phyloP scores from a whole-genome alignment of 2,329 filamentous ascomycete genomes.

The Colletotrichum sansevieriae region DNA sequence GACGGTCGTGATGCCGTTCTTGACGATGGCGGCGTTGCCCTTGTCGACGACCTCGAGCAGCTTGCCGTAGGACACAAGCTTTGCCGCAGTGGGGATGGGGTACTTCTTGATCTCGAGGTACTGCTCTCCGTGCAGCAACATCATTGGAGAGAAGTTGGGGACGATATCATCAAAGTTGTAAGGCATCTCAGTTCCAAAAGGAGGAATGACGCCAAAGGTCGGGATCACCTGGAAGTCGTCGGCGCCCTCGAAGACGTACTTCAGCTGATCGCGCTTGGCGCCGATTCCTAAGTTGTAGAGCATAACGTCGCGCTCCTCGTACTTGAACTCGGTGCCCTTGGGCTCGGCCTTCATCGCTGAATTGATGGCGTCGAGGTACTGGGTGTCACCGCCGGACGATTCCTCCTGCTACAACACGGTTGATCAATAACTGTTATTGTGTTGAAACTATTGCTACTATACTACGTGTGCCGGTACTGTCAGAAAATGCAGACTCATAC shows the following conservation, averaged over 20 bases:
- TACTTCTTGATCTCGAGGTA: slow-evolving; percentile 95
- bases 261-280: slow-evolving; percentile 89
- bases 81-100: slow-evolving; percentile 88
- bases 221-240: slow-evolving; percentile 95
- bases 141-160: slow-evolving; percentile 97
- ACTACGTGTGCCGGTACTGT: slow-evolving; percentile 25
- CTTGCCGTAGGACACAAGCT: slow-evolving; percentile 80
- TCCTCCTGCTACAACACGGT: slow-evolving; percentile 38
- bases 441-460: slow-evolving; percentile 44
- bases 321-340: slow-evolving; percentile 80
- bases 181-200: slow-evolving; percentile 85
- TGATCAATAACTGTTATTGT: slow-evolving; percentile 41
- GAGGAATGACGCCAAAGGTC: slow-evolving; percentile 97
- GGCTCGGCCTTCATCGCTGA: slow-evolving; percentile 79
- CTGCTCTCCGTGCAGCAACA: slow-evolving; percentile 98
- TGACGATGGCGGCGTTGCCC: slow-evolving; percentile 87
- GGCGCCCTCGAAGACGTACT: slow-evolving; percentile 89
- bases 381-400: slow-evolving; percentile 47
- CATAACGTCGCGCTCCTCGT: slow-evolving; percentile 88
- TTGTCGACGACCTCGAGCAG: slow-evolving; percentile 98
- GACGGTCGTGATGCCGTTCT: slow-evolving; percentile 84
- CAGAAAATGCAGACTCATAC: slow-evolving; percentile 61
- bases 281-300: slow-evolving; percentile 97
- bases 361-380: slow-evolving; percentile 81
- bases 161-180: slow-evolving; percentile 87